Conservation (phyloP, 176 grass and related monocot genomes). For the Olyra latifolia region DNA sequence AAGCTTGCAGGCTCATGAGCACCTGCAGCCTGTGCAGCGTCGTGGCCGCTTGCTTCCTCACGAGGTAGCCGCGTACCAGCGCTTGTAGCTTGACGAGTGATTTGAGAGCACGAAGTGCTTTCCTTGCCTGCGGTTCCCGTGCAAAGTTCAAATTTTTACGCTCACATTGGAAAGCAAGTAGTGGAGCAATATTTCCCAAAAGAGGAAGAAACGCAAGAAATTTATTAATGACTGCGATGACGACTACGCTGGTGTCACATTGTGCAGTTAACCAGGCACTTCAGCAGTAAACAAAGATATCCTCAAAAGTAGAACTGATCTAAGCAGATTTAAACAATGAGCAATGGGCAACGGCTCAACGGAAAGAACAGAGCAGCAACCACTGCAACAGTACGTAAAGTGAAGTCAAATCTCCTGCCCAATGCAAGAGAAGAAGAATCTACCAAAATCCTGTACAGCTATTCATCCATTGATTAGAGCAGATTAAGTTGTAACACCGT, state of each 20-base stretch:
- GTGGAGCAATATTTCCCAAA: background rate
- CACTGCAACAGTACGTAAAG: conserved; percentile 5
- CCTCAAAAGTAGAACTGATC: background rate
- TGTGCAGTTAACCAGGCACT: background rate
- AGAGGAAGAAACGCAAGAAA: background rate
- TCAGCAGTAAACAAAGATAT: conserved; percentile 30
- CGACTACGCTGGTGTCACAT: conserved; percentile 37
- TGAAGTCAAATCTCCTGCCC: conserved; percentile 33
- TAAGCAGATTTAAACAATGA: conserved; percentile 24
- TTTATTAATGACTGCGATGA: conserved; percentile 13
- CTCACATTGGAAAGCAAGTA: background rate
- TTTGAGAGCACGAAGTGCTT: conserved; percentile 80
- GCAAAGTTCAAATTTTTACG: conserved; percentile 32
- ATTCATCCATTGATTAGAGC: too few relatives aligned
- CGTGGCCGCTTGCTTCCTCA: conserved; percentile 66
- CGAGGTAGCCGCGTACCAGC: conserved; percentile 77
- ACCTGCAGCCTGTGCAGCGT: conserved; percentile 73
- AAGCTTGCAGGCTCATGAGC: conserved; percentile 66
- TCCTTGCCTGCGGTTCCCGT: conserved; percentile 53
- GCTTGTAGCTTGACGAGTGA: conserved; percentile 91
- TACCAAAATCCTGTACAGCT: background rate
- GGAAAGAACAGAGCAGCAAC: background rate
- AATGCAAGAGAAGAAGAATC: conserved; percentile 42
- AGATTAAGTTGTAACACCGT: too few relatives aligned
- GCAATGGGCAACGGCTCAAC: conserved; percentile 22